A percentile compares a stretch with the other conserved stretches of the same genome.
Conservation (phyloP, 2,329 filamentous ascomycete species). For the Hymenoscyphus fraxineus region DNA sequence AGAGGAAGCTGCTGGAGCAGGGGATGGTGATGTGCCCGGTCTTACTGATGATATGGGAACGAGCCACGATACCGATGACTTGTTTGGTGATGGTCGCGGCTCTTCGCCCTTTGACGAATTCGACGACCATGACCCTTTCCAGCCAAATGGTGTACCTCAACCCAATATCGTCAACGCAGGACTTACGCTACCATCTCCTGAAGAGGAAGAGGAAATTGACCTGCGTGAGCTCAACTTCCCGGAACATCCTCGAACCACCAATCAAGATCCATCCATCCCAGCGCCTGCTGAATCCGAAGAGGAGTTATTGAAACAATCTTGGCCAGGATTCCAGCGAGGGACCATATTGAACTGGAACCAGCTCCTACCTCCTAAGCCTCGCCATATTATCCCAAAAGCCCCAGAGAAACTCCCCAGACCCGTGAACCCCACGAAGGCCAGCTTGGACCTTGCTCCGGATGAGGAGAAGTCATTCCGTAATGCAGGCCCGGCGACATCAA, state of each 20-base stretch:
- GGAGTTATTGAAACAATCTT: slow-evolving; percentile 74
- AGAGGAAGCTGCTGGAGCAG: slow-evolving; percentile 44
- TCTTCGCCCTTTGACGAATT: slow-evolving; percentile 32
- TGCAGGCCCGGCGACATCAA: slow-evolving; percentile 52
- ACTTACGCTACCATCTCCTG: slow-evolving; percentile 22
- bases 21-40: slow-evolving; percentile 28
- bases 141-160: slow-evolving; percentile 20
- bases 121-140: slow-evolving; percentile 21
- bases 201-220: slow-evolving; percentile 24
- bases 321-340: slow-evolving; percentile 75
- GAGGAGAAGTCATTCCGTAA: slow-evolving; percentile 83
- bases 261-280: slow-evolving; percentile 61
- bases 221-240: slow-evolving; percentile 46
- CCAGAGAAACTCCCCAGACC: slow-evolving; percentile 76
- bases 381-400: slow-evolving; percentile 73
- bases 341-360: slow-evolving; percentile 75
- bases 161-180: slow-evolving; percentile 18
- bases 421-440: slow-evolving; percentile 81
- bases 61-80: slow-evolving; percentile 57
- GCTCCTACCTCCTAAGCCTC: slow-evolving; percentile 75
- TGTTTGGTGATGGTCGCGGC: slow-evolving; percentile 59
- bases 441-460: slow-evolving; percentile 78
- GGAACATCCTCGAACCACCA: slow-evolving; percentile 36
- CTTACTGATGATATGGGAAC: slow-evolving; percentile 56
- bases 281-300: slow-evolving; percentile 68